These are phyloP conservation scores for Aspergillus nidulans DNA, from an alignment of 495 filamentous ascomycete species.

Conservation along the genomic window DNA sequence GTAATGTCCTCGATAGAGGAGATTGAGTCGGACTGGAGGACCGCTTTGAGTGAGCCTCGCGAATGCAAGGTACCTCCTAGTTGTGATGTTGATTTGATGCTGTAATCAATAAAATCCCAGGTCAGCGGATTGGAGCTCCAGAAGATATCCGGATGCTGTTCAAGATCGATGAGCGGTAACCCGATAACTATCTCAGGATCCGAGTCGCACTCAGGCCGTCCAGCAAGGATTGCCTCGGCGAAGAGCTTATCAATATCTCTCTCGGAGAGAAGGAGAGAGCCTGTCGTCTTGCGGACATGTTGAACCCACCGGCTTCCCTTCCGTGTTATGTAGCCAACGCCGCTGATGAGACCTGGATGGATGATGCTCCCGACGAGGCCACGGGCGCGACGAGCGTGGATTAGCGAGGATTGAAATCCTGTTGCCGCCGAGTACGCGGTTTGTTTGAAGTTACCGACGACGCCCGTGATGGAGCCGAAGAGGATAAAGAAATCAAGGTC, in stretches of 20 bases:
- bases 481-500: conserved; percentile 16
- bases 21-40: not conserved
- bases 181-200: not conserved
- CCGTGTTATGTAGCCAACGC: not conserved
- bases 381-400: conserved; percentile 1
- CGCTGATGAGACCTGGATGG: conserved; percentile 3
- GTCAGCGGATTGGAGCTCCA: not conserved
- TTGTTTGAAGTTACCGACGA: conserved; percentile 7
- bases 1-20: not conserved
- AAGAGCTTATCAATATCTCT: not conserved
- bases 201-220: not conserved
- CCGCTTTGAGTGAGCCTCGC: not conserved
- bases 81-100: not conserved
- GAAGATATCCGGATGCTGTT: not conserved
- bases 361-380: conserved; percentile 5
- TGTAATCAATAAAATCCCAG: not conserved
- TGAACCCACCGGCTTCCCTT: not conserved
- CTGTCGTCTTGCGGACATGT: not conserved
- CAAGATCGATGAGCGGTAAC: not conserved
- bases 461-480: conserved; percentile 2
- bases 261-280: not conserved
- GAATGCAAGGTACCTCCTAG: not conserved
- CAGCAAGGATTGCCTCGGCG: not conserved
- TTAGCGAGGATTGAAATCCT: not conserved
- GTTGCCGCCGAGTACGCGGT: conserved; percentile 3